Percentiles rank a stretch among this genome's conserved stretches.
These are phyloP conservation scores for Quercus mongolica DNA, from an alignment of 306 rosid species.

Conservation along the genomic window DNA sequence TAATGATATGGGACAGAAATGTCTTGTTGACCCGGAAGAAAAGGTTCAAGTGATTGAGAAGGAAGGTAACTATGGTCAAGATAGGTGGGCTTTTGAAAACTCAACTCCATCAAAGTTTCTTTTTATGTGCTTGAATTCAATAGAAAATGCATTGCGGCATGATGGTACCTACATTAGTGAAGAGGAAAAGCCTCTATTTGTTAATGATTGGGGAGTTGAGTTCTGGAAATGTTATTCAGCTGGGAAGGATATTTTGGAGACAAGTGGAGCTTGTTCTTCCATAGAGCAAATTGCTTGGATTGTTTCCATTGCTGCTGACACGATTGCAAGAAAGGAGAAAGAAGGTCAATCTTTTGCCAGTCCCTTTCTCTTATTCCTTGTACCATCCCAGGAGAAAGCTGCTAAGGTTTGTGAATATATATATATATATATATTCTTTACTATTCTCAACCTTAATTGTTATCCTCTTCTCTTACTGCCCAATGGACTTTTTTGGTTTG, in stretches of 20 bases:
- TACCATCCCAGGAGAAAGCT: conserved; percentile 79
- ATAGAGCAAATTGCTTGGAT: conserved; percentile 87
- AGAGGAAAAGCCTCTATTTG: conserved; percentile 62
- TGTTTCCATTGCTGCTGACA: conserved; percentile 74
- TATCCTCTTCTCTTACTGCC: not conserved
- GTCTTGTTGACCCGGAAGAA: conserved; percentile 16
- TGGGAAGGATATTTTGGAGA: conserved; percentile 73
- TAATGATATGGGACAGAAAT: conserved; percentile 12
- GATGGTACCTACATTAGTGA: conserved; percentile 45
- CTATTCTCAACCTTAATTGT: conserved; percentile 8
- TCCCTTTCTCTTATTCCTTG: conserved; percentile 85
- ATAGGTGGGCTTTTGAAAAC: conserved; percentile 26
- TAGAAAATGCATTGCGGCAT: conserved; percentile 57
- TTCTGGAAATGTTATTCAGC: conserved; percentile 70
- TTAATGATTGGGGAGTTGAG: conserved; percentile 78
- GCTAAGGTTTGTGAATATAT: conserved; percentile 44
- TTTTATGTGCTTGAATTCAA: conserved; percentile 69
- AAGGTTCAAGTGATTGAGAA: conserved; percentile 26
- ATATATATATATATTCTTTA: conserved; percentile 1
- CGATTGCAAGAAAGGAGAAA: conserved; percentile 74
- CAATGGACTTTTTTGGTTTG: not conserved
- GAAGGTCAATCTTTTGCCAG: conserved; percentile 53
- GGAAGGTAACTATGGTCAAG: conserved; percentile 9
- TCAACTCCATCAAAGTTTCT: conserved; percentile 74
- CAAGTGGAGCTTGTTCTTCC: conserved; percentile 58